A percentile compares a stretch with the other conserved stretches of the same genome.
These are phyloP conservation scores for Fusarium oligoseptatum DNA, from an alignment of 2,329 filamentous ascomycete species.

Conservation along the genomic window DNA sequence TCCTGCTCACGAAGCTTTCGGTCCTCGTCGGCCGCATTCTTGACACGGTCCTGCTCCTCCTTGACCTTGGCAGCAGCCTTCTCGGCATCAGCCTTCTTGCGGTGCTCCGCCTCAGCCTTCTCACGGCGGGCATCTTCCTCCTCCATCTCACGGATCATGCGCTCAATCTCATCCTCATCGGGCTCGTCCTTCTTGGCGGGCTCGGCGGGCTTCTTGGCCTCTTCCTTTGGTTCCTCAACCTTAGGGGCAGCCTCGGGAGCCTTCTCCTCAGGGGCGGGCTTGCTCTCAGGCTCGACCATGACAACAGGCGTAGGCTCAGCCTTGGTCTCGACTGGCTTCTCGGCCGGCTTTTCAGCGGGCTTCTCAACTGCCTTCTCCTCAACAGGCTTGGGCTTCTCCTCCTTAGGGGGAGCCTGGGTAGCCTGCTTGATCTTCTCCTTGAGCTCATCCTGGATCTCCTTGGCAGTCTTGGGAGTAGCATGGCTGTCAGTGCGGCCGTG, in stretches of 20 bases:
- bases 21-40: constrained; percentile 69
- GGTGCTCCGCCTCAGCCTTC: constrained; percentile 52
- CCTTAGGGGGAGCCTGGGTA: constrained; percentile 54
- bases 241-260: constrained; percentile 41
- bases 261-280: constrained; percentile 48
- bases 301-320: background rate
- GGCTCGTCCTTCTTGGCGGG: constrained; percentile 52
- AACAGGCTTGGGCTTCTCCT: constrained; percentile 46
- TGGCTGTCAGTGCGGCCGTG: constrained; percentile 80
- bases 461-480: constrained; percentile 76
- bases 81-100: constrained; percentile 62
- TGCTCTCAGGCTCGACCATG: constrained; percentile 39
- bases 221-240: constrained; percentile 45
- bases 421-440: constrained; percentile 81
- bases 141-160: constrained; percentile 73
- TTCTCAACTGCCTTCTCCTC: constrained; percentile 22
- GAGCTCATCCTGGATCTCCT: constrained; percentile 87
- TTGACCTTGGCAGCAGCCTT: constrained; percentile 63
- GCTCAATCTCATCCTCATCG: constrained; percentile 70
- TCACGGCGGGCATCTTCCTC: constrained; percentile 46
- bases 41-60: constrained; percentile 59
- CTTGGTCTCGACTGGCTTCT: constrained; percentile 47
- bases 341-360: constrained; percentile 46
- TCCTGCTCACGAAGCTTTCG: constrained; percentile 79
- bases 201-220: constrained; percentile 45